phyloP scores from a whole-genome alignment of 805 yeast species.

The Teunomyces panamensis region DNA sequence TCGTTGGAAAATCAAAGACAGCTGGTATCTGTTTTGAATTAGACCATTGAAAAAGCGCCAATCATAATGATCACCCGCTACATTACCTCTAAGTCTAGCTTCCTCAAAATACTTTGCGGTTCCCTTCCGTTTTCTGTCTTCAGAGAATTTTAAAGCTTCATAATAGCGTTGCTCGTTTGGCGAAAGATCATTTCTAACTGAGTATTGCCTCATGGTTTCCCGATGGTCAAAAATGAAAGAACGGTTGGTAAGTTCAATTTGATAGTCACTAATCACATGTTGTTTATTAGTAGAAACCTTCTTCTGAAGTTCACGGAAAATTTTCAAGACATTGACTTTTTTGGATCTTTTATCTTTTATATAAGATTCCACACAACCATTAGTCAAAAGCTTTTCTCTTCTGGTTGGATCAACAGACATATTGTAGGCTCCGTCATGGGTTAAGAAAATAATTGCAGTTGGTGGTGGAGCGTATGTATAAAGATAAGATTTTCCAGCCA shows the following conservation, averaged over 20 bases:
- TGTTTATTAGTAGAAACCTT: slow-evolving; percentile 16
- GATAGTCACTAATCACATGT: slow-evolving; percentile 24
- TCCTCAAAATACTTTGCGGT: slow-evolving; percentile 42
- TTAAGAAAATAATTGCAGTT: slow-evolving; percentile 18
- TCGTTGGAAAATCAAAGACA: slow-evolving; percentile 19
- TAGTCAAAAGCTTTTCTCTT: slow-evolving; percentile 16
- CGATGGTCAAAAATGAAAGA: slow-evolving; percentile 24
- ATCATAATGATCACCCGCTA: slow-evolving; percentile 26
- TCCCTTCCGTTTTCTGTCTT: slow-evolving; percentile 20
- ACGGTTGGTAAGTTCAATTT: slow-evolving; percentile 23
- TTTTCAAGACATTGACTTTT: slow-evolving; percentile 17
- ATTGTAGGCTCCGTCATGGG: slow-evolving; percentile 33
- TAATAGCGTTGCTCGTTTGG: slow-evolving; percentile 26
- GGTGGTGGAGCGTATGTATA: slow-evolving; percentile 33
- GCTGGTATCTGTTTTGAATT: slow-evolving; percentile 16
- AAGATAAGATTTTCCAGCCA: slow-evolving; percentile 20
- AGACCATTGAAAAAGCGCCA: slow-evolving; percentile 26
- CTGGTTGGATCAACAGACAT: slow-evolving; percentile 15
- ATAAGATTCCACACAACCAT: slow-evolving; percentile 22
- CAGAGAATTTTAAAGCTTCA: slow-evolving; percentile 32
- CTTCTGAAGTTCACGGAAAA: slow-evolving; percentile 20
- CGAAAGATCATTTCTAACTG: slow-evolving; percentile 11
- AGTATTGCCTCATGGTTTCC: slow-evolving; percentile 13
- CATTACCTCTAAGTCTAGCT: slow-evolving; percentile 24
- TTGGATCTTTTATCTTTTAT: slow-evolving; percentile 6